Conservation (phyloP, 352 stramenopile species). For the Globisporangium splendens region DNA sequence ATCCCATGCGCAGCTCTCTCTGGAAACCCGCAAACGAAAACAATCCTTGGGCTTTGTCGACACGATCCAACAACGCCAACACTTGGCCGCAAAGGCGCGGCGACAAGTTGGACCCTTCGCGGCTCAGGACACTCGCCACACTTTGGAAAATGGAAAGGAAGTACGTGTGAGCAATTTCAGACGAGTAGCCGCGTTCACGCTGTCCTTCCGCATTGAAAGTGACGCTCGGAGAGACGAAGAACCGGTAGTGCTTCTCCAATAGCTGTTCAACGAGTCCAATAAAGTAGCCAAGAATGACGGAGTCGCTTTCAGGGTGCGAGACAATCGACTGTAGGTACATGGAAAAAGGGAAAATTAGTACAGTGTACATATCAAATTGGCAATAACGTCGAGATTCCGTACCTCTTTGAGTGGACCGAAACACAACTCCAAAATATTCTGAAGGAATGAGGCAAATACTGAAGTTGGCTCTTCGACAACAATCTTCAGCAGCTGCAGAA, state of each 20-base stretch:
- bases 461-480: constrained; percentile 74
- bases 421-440: constrained; percentile 75
- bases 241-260: constrained; percentile 78
- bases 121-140: constrained; percentile 55
- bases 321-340: constrained; percentile 50
- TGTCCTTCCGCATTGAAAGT: constrained; percentile 40
- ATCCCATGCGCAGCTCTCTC: constrained; percentile 66
- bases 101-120: constrained; percentile 46
- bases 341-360: not conserved
- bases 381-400: not conserved
- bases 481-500: constrained; percentile 74
- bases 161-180: constrained; percentile 63
- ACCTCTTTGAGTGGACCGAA: constrained; percentile 80
- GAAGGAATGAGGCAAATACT: constrained; percentile 68
- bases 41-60: constrained; percentile 60
- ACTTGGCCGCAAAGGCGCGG: constrained; percentile 73
- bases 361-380: too few species aligned
- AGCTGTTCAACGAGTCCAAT: constrained; percentile 70
- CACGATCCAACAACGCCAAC: constrained; percentile 54
- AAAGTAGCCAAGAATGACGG: constrained; percentile 65
- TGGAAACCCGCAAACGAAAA: constrained; percentile 77
- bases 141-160: constrained; percentile 80
- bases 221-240: constrained; percentile 59
- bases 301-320: constrained; percentile 63
- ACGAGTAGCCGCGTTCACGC: constrained; percentile 58